Evolutionary conservation across 2,329 filamentous ascomycete species (phyloP), one percentile per base, ranked within the genome.

Genomic region (Harringtonia lauricola): DNA sequence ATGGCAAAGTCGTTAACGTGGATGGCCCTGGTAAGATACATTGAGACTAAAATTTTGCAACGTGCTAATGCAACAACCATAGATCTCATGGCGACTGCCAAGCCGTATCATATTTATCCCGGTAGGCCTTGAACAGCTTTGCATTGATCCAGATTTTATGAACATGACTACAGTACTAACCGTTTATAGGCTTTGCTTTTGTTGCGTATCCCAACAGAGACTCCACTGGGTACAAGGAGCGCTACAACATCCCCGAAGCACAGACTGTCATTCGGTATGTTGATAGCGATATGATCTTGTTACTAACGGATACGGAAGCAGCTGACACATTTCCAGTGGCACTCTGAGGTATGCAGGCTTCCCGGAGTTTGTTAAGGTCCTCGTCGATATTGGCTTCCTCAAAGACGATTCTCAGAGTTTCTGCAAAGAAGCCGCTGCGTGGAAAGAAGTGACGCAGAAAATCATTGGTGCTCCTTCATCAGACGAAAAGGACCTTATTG

Each of bases 191-290:
- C 47, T 95, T 81, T 62, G 81, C 83, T 41, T 90, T 94, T 55
- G 88, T 95, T 53, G 87, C 83, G 35, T 96, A 96, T 85, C 84
- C 85, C 46, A 96, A 96, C 78, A 75, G 89, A 54, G 89, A 96
- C 66, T 89, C 81, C 18, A 92, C 86, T 15, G 72, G 76, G 9
- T 96, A 92, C 78, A 81, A 79, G 59, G 82, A 94, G 72, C 79
- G 86, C 50, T 95, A 95, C 75, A 67, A 78, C 64, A 95, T 95
- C 58, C 88, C 89, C 41, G 90, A 96, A 69, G 87, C 86, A 14
- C 66, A 94, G 64, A 95, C 86, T 41, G 78, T 95, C 56, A 71
- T 95, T 60, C 76, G 87, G 49, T 51, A 43, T 4, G 45, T 43
- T 35, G 10, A 2, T n/a, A n/a, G n/a, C n/a, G n/a, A n/a, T n/a